These are phyloP conservation scores for Plasmopara muralis DNA, from an alignment of 352 stramenopile genomes.

Conservation along the genomic window DNA sequence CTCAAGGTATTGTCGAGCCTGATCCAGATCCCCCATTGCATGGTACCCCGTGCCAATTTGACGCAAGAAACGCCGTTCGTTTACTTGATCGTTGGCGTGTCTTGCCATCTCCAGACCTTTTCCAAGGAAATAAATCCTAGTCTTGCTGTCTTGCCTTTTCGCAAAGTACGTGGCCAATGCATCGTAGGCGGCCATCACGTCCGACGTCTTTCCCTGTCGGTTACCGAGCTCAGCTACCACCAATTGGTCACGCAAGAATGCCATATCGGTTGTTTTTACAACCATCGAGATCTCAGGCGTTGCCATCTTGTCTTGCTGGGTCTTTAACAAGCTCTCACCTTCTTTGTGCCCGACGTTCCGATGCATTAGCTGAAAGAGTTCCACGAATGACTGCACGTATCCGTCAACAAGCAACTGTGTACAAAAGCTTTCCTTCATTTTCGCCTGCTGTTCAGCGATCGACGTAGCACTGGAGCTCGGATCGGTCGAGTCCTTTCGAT, in stretches of 20 bases:
- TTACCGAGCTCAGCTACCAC: constrained; percentile 84
- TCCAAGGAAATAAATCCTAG: constrained; percentile 90
- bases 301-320: not conserved
- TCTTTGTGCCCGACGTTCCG: constrained; percentile 35
- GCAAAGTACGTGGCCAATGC: constrained; percentile 64
- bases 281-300: constrained; percentile 4
- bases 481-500: not conserved
- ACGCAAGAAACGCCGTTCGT: constrained; percentile 83
- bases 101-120: constrained; percentile 89
- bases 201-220: constrained; percentile 75
- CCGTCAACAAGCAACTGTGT: constrained; percentile 83
- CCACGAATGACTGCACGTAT: constrained; percentile 91
- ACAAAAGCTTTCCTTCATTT: constrained; percentile 75
- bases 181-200: constrained; percentile 84
- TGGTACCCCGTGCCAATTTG: constrained; percentile 83
- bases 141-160: constrained; percentile 79
- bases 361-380: constrained; percentile 93
- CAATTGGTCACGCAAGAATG: constrained; percentile 86
- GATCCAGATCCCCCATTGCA: constrained; percentile 54
- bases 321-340: not conserved
- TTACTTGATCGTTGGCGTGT: constrained; percentile 77
- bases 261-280: constrained; percentile 54
- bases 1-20: constrained; percentile 78
- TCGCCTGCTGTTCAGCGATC: constrained; percentile 36
- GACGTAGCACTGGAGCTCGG: constrained; percentile 12